phyloP scores from a whole-genome alignment of 2,329 filamentous ascomycete species.

The Fusarium nelsonii region DNA sequence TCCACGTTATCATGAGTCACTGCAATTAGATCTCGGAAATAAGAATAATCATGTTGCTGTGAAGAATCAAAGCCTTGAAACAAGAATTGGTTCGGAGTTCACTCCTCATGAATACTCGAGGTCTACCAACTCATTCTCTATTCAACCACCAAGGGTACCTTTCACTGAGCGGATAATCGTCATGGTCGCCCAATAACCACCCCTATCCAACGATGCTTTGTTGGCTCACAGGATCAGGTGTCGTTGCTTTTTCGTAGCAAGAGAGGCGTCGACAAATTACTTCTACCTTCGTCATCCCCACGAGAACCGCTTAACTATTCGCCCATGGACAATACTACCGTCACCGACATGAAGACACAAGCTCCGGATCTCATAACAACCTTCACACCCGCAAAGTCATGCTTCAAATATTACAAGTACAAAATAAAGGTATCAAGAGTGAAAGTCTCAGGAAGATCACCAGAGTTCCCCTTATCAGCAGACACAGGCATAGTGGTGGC shows the following conservation, averaged over 20 bases:
- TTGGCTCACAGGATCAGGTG: neutral
- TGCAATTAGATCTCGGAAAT: neutral
- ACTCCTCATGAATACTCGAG: neutral
- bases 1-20: neutral
- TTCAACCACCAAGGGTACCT: neutral
- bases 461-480: too few relatives aligned
- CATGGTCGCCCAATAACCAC: neutral
- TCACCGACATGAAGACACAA: constrained; percentile 1
- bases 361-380: constrained; percentile 11
- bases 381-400: constrained; percentile 10
- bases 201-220: neutral
- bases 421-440: too few relatives aligned
- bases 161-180: neutral
- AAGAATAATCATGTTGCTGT: neutral
- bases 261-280: neutral
- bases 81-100: neutral
- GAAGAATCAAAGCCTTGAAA: fast-evolving
- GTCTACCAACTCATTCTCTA: too few relatives aligned
- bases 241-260: neutral
- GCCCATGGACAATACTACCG: neutral
- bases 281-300: neutral
- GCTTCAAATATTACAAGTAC: constrained; percentile 11
- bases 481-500: too few relatives aligned
- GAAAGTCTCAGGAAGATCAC: too few relatives aligned
- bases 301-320: neutral